These are phyloP conservation scores for Blastomyces parvus DNA, from an alignment of 2,329 filamentous ascomycete genomes.

Conservation along the genomic window DNA sequence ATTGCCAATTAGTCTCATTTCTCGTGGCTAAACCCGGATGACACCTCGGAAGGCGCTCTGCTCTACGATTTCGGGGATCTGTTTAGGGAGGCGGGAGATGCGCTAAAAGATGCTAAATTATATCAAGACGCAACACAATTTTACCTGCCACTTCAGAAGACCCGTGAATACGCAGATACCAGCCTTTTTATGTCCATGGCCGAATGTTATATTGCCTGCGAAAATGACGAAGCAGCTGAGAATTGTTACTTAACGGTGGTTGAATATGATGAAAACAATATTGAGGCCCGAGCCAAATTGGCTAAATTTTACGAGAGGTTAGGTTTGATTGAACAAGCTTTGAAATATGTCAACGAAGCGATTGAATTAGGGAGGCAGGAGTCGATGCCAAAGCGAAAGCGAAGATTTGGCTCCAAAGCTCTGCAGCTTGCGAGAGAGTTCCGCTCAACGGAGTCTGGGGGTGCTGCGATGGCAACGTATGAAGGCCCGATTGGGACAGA, in stretches of 20 bases:
- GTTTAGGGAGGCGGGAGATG: constrained; percentile 61
- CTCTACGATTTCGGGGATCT: constrained; percentile 65
- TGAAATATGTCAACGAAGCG: constrained; percentile 66
- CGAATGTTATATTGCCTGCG: constrained; percentile 57
- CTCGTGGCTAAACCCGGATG: constrained; percentile 58
- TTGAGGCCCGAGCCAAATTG: constrained; percentile 68
- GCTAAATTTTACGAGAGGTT: constrained; percentile 75
- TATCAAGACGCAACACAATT: constrained; percentile 50
- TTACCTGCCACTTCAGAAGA: constrained; percentile 44
- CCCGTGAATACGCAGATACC: constrained; percentile 40
- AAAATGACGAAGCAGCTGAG: constrained; percentile 59
- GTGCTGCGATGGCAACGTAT: constrained; percentile 16
- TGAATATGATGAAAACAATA: constrained; percentile 59
- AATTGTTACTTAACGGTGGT: constrained; percentile 67
- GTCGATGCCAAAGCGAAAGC: constrained; percentile 23
- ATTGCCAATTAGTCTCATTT: constrained; percentile 49
- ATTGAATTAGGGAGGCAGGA: constrained; percentile 51
- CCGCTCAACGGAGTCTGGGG: constrained; percentile 20
- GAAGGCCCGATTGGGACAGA: constrained; percentile 2
- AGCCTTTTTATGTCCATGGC: constrained; percentile 43
- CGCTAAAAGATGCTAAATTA: constrained; percentile 43
- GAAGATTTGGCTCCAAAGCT: constrained; percentile 29
- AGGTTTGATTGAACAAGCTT: constrained; percentile 64
- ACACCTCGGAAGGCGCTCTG: constrained; percentile 40
- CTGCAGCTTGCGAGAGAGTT: constrained; percentile 35